phyloP scores from a whole-genome alignment of 2,329 filamentous ascomycete species.

The Zarea fungicola region DNA sequence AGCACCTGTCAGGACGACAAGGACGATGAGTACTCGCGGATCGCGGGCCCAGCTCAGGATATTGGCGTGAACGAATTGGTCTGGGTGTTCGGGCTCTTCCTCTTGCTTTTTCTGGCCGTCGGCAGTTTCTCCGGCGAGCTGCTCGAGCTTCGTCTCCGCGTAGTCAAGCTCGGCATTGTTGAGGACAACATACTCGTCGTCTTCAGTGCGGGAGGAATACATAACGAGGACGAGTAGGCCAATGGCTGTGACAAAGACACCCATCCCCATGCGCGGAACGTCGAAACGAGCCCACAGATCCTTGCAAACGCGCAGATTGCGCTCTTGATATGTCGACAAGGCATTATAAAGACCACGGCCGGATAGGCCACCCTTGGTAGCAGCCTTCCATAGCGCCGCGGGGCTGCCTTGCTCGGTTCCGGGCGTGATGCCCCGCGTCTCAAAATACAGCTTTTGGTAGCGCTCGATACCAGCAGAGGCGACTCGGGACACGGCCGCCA shows the following conservation, averaged over 20 bases:
- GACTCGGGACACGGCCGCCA: slow-evolving; percentile 71
- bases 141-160: slow-evolving; percentile 47
- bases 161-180: slow-evolving; percentile 55
- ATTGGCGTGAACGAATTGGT: slow-evolving; percentile 27
- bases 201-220: slow-evolving; percentile 60
- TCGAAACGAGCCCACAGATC: slow-evolving; percentile 90
- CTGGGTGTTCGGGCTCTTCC: slow-evolving; percentile 38
- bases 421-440: slow-evolving; percentile 63
- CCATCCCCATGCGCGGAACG: slow-evolving; percentile 75
- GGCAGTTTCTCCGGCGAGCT: slow-evolving; percentile 40
- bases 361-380: slow-evolving; percentile 35
- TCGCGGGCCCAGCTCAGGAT: slow-evolving; percentile 34
- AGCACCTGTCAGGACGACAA: slow-evolving; percentile 24
- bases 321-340: slow-evolving; percentile 68
- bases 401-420: slow-evolving; percentile 40
- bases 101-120: slow-evolving; percentile 22
- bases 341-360: slow-evolving; percentile 44
- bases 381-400: slow-evolving; percentile 43
- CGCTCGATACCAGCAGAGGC: slow-evolving; percentile 80
- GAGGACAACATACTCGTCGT: slow-evolving; percentile 48
- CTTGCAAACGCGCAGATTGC: slow-evolving; percentile 75
- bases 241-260: slow-evolving; percentile 64
- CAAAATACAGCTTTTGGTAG: slow-evolving; percentile 81
- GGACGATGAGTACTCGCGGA: slow-evolving; percentile 27
- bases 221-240: slow-evolving; percentile 65